Evolutionary conservation across 1,284 basidiomycete species (phyloP), one percentile per base, ranked within the genome.

Genomic region (Gymnopus androsaceus): DNA sequence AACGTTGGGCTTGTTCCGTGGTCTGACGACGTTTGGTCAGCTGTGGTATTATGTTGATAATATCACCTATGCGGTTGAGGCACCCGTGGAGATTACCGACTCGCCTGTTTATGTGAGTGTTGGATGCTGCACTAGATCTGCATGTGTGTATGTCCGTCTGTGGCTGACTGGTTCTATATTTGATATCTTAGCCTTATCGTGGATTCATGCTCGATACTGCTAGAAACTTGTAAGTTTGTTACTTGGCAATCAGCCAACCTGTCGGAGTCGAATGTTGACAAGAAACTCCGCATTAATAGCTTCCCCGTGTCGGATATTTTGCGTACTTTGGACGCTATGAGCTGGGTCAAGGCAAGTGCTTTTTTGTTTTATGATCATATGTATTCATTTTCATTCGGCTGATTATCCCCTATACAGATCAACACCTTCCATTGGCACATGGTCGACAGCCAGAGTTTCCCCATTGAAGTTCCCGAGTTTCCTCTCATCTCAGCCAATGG

Each of bases 361-460:
- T 15, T 36, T 63, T 74, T 75, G 6, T 84, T 90, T 69, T 87
- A 6, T 40, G 12, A 21, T 90, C 62, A 90, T 69, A 87, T 90
- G 63, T 90, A 5, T 31, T 52, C 33, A 12, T 34, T 54, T 28
- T 25, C n/a, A 36, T 15, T 25, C 21, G 28, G 27, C 28, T 33
- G 17, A 30, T 44, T 15, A 48, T 62, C n/a, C 34, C 25, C 15
- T 38, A 5, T 51, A 12, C 54, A 87, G 81, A 77, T 89, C 57
- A 89, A 83, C 67, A 81, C 81, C 27, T 85, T 92, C 71, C 90
- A 93, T 67, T 92, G 89, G 91, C 90, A 94, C 66, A 78, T 90
- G 50, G 87, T 88, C 33, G 86, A 88, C 68, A 82, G 81, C 61
- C 85, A 88, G 68, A 86, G 84, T 57, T 95, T 90, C 78, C 91